Evolutionary conservation across 352 stramenopile genomes (phyloP), one percentile per base, ranked within the genome.

Genomic region (Globisporangium acanthophoron): DNA sequence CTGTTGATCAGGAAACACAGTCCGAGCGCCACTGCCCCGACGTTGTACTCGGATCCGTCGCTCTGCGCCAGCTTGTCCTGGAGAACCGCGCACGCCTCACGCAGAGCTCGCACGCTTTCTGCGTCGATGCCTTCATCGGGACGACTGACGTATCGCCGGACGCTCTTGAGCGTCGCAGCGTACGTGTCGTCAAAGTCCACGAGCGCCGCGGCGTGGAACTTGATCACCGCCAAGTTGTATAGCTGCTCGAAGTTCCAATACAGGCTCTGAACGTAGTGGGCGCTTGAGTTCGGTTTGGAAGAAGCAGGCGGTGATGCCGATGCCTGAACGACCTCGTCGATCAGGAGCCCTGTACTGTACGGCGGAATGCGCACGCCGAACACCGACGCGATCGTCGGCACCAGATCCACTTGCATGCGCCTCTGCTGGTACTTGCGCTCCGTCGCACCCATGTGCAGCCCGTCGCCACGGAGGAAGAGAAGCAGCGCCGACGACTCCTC

Each of bases 401-500:
- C 87, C 4, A 96, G 56, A 53, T 96, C 87, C 20, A 96, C 82
- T 56, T 96, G 87, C 48, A 56, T 70, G 7, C 65, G 69, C 18
- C 66, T 64, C 50, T 71, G 59, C 13, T 58, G 64, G 47, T 71
- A 67, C 3, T 18, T 8, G 8, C 35, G 8, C 4, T 31, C 41
- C 3, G 44, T 33, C 0, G 21, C 52, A 13, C 56, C 40, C 20
- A 31, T 13, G 18, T 35, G 27, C 39, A 76, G 52, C 15, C 71
- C 71, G 39, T 87, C 71, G 16, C 77, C 75, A 27, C 69, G 70
- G 27, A 92, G 61, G 59, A 96, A 95, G 59, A 92, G 69, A 52
- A 96, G 61, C 9, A 96, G 59, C 2, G 87, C 86, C 1, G 84
- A 94, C 0, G 86, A 86, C 49, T 96, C 87, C 55, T 94, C 86